Evolutionary conservation across 768 basidiomycete genomes (phyloP).

Genomic region (Leccinellum luteum): DNA sequence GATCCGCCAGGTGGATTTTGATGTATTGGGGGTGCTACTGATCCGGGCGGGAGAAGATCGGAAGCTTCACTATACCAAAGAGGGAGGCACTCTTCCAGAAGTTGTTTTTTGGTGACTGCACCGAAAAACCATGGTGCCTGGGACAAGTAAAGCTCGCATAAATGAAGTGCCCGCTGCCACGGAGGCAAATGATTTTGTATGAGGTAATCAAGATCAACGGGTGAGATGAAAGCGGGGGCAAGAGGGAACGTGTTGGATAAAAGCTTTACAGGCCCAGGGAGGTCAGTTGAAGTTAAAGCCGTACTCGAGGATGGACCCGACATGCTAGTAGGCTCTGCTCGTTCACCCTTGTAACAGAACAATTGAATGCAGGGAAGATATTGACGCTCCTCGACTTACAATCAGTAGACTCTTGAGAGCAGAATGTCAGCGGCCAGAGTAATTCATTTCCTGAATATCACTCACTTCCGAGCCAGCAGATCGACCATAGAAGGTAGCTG

Average conservation of each 20-base stretch:
- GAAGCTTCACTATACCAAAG: conserved; percentile 58
- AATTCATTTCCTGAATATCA: conserved; percentile 27
- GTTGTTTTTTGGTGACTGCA: conserved; percentile 59
- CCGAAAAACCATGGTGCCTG: conserved; percentile 82
- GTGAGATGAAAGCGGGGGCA: conserved; percentile 33
- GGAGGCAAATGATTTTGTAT: conserved; percentile 52
- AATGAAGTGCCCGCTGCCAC: conserved; percentile 53
- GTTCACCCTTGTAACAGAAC: conserved; percentile 24
- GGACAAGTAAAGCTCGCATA: conserved; percentile 70
- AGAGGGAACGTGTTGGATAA: conserved; percentile 50
- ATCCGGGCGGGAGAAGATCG: conserved; percentile 24
- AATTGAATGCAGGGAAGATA: neutral
- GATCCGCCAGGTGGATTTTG: neutral
- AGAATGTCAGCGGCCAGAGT: neutral
- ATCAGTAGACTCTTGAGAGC: conserved; percentile 50
- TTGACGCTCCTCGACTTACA: conserved; percentile 34
- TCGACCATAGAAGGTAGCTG: conserved; percentile 68
- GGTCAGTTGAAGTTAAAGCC: conserved; percentile 10
- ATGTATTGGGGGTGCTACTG: conserved; percentile 23
- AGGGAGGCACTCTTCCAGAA: conserved; percentile 65
- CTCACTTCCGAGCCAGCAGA: conserved; percentile 71
- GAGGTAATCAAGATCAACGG: conserved; percentile 46
- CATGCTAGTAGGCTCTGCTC: conserved; percentile 1
- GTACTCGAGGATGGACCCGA: neutral
- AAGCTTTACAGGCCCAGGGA: conserved; percentile 23